Evolutionary conservation across 2,329 filamentous ascomycete species (phyloP).

Genomic region (Pseudogymnoascus sp.): DNA sequence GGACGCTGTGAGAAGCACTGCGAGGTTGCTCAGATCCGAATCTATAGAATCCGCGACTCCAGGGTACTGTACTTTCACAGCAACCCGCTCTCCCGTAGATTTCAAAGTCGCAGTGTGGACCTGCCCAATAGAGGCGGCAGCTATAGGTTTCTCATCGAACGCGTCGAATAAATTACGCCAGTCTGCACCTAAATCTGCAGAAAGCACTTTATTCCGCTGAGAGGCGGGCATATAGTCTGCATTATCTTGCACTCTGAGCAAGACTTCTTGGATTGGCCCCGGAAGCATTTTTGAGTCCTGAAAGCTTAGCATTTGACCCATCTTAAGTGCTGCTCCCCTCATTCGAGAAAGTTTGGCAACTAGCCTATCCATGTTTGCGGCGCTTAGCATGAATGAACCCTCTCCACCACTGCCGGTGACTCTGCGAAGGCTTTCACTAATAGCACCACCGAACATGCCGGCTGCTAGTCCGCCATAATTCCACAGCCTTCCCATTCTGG

Average conservation of each 20-base stretch:
- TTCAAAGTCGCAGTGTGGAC: conserved; percentile 80
- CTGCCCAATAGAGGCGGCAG: conserved; percentile 93
- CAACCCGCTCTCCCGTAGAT: conserved; percentile 66
- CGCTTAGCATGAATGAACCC: conserved; percentile 79
- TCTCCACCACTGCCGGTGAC: conserved; percentile 59
- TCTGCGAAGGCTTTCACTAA: conserved; percentile 75
- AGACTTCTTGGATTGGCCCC: conserved; percentile 73
- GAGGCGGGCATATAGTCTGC: conserved; percentile 97
- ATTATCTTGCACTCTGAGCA: conserved; percentile 90
- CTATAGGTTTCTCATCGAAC: conserved; percentile 88
- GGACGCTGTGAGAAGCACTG: conserved; percentile 81
- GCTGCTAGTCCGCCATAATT: conserved; percentile 91
- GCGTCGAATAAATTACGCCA: conserved; percentile 78
- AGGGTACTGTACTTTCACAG: conserved; percentile 96
- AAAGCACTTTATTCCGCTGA: conserved; percentile 79
- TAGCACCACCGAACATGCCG: conserved; percentile 88
- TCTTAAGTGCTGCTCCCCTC: conserved; percentile 92
- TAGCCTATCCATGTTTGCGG: conserved; percentile 84
- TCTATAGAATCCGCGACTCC: conserved; percentile 94
- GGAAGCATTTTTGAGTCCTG: conserved; percentile 96
- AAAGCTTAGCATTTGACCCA: conserved; percentile 97
- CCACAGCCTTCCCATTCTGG: conserved; percentile 79
- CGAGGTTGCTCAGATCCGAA: conserved; percentile 90
- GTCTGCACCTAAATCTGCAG: conserved; percentile 66
- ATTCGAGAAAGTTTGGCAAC: conserved; percentile 91